Evolutionary conservation across 495 filamentous ascomycete species (phyloP).

Genomic region (Aspergillus baeticus): DNA sequence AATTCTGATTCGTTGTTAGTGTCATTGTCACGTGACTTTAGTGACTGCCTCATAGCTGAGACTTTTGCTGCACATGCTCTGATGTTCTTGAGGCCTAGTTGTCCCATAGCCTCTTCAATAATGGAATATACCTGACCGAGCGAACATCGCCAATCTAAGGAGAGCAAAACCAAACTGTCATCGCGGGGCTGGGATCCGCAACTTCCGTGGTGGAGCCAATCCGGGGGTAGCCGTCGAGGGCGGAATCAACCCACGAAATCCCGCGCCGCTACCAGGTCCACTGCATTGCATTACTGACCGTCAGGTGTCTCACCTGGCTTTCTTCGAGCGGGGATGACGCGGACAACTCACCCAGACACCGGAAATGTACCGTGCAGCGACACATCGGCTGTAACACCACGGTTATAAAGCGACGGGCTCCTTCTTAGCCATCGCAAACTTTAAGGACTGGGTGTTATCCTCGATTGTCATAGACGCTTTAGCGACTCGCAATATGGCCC

Average conservation of each 20-base stretch:
- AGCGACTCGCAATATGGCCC: constrained; percentile 29
- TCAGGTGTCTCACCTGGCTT: background rate
- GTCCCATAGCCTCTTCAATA: no score
- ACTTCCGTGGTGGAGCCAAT: background rate
- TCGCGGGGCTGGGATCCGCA: background rate
- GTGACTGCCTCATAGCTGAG: no score
- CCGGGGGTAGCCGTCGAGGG: background rate
- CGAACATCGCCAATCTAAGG: no score
- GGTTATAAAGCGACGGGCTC: background rate
- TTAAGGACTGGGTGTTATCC: background rate
- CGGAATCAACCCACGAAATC: background rate
- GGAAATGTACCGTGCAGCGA: constrained; percentile 19
- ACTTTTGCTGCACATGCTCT: no score
- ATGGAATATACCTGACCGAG: no score
- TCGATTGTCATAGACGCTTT: no score
- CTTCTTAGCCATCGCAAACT: background rate
- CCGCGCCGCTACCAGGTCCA: background rate
- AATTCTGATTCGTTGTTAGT: no score
- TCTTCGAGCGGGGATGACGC: constrained; percentile 8
- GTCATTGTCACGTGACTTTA: no score
- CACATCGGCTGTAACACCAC: background rate
- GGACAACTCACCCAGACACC: background rate
- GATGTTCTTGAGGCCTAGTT: no score
- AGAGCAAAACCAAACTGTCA: no score
- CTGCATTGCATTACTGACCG: background rate